Conservation (phyloP, 345 rosid species). For the Populus tremula region DNA sequence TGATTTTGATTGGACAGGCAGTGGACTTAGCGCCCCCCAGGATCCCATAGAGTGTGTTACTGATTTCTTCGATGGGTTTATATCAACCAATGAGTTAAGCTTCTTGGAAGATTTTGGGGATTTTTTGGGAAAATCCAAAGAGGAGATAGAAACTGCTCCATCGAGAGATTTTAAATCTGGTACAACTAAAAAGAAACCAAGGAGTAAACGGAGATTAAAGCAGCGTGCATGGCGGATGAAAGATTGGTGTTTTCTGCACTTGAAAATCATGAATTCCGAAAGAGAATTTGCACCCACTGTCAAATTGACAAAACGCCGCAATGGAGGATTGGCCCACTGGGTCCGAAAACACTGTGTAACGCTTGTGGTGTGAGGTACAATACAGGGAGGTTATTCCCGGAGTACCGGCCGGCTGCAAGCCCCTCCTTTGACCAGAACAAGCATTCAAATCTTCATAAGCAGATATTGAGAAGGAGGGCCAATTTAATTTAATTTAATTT, state of each 20-base stretch:
- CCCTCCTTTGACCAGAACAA: neutral
- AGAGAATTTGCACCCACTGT: neutral
- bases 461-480: neutral
- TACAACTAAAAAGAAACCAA: neutral
- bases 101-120: neutral
- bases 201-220: neutral
- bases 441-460: slow-evolving; percentile 9
- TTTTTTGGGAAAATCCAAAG: neutral
- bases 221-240: neutral
- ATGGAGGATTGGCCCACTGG: slow-evolving; percentile 2
- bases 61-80: neutral
- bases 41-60: slow-evolving; percentile 1
- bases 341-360: slow-evolving; percentile 8
- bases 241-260: neutral
- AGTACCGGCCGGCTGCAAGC: slow-evolving; percentile 9
- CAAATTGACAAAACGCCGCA: slow-evolving; percentile 1
- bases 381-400: slow-evolving; percentile 4
- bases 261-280: neutral
- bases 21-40: neutral
- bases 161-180: neutral
- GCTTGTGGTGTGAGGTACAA: slow-evolving; percentile 4
- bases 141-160: neutral
- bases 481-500: neutral
- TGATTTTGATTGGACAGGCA: neutral
- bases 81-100: neutral